These are phyloP conservation scores for Coniochaeta prunicola DNA, from an alignment of 2,329 filamentous ascomycete genomes.

Conservation along the genomic window DNA sequence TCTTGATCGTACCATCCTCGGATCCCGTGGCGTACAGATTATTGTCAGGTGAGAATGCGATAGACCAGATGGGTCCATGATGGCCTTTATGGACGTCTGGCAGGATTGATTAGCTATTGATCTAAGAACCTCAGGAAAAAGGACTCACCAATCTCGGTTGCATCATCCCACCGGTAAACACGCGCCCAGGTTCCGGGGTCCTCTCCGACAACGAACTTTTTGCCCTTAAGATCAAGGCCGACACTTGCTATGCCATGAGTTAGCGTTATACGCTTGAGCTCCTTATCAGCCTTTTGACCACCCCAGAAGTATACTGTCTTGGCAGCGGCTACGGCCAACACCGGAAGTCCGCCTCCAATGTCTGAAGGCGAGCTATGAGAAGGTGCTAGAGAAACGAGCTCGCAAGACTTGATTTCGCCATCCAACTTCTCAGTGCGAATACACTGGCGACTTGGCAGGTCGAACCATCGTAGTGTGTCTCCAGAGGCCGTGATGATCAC, in stretches of 20 bases:
- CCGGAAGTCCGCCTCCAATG: conserved; percentile 59
- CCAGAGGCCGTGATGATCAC: conserved; percentile 87
- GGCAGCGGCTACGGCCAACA: conserved; percentile 87
- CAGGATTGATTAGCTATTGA: not conserved
- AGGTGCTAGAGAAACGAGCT: conserved; percentile 66
- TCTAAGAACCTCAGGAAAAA: not conserved
- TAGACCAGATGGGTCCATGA: conserved; percentile 94
- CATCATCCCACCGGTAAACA: conserved; percentile 82
- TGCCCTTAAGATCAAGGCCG: conserved; percentile 72
- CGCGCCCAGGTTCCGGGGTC: conserved; percentile 94
- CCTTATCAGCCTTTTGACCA: conserved; percentile 58
- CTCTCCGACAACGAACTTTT: conserved; percentile 83
- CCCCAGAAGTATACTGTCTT: conserved; percentile 92
- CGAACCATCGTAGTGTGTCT: conserved; percentile 91
- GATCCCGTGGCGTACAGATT: conserved; percentile 95
- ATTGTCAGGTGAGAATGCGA: conserved; percentile 89
- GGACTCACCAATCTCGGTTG: conserved; percentile 63
- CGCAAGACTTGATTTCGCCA: conserved; percentile 83
- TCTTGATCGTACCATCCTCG: conserved; percentile 95
- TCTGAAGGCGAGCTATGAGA: conserved; percentile 51
- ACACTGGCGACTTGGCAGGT: conserved; percentile 68
- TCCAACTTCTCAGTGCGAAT: conserved; percentile 74
- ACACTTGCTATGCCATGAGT: conserved; percentile 86
- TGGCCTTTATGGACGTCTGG: conserved; percentile 91
- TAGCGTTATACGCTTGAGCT: conserved; percentile 73